Evolutionary conservation across 1,284 basidiomycete species (phyloP).

Genomic region (Earliella scabrosa): DNA sequence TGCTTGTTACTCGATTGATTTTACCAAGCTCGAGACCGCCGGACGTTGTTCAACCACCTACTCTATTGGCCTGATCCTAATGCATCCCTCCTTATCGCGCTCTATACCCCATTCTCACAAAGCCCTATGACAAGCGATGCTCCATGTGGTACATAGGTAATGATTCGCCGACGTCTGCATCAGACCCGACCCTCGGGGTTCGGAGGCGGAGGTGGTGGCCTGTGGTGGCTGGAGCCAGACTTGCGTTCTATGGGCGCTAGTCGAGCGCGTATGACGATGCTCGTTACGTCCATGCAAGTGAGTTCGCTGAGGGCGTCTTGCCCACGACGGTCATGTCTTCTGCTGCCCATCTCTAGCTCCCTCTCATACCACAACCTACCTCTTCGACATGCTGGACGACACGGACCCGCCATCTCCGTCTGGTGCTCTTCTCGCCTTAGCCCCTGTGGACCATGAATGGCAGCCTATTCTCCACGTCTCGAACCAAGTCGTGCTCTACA

Average conservation of each 20-base stretch:
- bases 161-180: too few species aligned
- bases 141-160: too few species aligned
- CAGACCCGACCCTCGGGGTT: too few species aligned
- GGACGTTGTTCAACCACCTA: too few species aligned
- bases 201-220: too few species aligned
- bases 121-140: too few species aligned
- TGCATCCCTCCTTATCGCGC: too few species aligned
- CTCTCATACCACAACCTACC: neutral
- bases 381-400: constrained; percentile 23
- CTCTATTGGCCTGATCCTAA: too few species aligned
- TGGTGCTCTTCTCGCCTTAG: constrained; percentile 27
- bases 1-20: too few species aligned
- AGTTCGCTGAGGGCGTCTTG: neutral
- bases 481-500: constrained; percentile 89
- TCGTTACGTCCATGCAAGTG: neutral
- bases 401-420: constrained; percentile 24
- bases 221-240: too few species aligned
- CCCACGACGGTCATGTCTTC: constrained; percentile 14
- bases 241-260: constrained; percentile 16
- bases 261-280: neutral
- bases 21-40: too few species aligned
- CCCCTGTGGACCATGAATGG: constrained; percentile 49
- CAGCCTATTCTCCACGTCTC: constrained; percentile 76
- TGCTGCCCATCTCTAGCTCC: neutral
- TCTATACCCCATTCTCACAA: too few species aligned